Evolutionary conservation across 768 basidiomycete genomes (phyloP).

Genomic region (Coprinopsis cinerea): DNA sequence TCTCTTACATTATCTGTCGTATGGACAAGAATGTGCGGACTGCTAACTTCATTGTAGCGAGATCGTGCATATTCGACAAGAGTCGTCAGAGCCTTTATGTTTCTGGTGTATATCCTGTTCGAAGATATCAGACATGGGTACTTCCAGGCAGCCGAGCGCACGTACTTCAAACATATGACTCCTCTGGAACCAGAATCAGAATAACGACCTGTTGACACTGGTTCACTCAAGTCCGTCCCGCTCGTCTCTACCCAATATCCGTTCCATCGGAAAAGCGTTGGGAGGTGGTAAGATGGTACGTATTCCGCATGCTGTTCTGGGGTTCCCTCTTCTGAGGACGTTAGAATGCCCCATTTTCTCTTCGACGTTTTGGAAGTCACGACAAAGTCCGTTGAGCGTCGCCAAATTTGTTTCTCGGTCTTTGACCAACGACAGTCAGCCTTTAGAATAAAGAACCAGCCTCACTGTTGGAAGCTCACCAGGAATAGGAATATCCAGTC

Average conservation of each 20-base stretch:
- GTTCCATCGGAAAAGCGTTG: conserved; percentile 37
- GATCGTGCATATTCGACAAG: conserved; percentile 37
- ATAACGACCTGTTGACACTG: no score
- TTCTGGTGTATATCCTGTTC: conserved; percentile 34
- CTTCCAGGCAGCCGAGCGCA: no score
- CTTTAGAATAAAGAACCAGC: no score
- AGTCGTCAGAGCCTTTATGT: conserved; percentile 34
- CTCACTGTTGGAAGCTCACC: no score
- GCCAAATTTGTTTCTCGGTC: conserved; percentile 41
- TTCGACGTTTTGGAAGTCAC: conserved; percentile 34
- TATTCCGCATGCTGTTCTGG: conserved; percentile 29
- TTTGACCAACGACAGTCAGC: conserved; percentile 8
- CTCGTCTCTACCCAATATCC: conserved; percentile 34
- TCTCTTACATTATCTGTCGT: conserved; percentile 25
- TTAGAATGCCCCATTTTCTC: conserved; percentile 29
- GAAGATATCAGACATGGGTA: not conserved
- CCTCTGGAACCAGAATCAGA: no score
- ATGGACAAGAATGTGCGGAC: conserved; percentile 39
- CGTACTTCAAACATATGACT: no score
- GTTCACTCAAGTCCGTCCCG: conserved; percentile 1
- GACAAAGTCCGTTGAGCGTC: conserved; percentile 32
- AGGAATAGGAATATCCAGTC: conserved; percentile 44
- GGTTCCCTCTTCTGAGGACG: not conserved
- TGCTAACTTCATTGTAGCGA: conserved; percentile 35
- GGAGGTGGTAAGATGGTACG: conserved; percentile 31